Evolutionary conservation across 2,329 filamentous ascomycete species (phyloP).

Genomic region (Drechslerella coelobrocha): DNA sequence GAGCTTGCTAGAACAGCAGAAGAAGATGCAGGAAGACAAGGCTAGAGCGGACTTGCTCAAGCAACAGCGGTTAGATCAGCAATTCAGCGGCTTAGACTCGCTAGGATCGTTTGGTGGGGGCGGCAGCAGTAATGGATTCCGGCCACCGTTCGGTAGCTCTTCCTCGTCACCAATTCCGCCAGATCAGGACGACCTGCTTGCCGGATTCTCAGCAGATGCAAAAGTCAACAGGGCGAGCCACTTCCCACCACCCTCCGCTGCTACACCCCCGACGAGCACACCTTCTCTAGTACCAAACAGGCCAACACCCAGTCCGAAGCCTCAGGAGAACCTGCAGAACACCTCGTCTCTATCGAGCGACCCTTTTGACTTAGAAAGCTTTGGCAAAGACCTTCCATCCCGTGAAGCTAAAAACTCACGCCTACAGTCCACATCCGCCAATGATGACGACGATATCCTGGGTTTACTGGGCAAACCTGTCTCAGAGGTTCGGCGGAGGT

Average conservation of each 20-base stretch:
- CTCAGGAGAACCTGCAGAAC: conserved; percentile 5
- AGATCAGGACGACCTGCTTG: conserved; percentile 69
- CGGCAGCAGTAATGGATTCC: conserved; percentile 60
- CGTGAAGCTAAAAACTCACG: background rate
- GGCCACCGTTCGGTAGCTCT: conserved; percentile 60
- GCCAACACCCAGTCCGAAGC: conserved; percentile 28
- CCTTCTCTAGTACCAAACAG: conserved; percentile 31
- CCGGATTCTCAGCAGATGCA: conserved; percentile 71
- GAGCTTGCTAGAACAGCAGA: conserved; percentile 70
- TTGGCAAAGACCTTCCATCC: conserved; percentile 15
- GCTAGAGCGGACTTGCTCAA: conserved; percentile 72
- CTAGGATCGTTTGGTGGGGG: conserved; percentile 73
- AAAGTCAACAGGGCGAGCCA: conserved; percentile 72
- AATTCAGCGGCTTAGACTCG: conserved; percentile 59
- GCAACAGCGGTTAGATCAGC: conserved; percentile 74
- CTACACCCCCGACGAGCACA: conserved; percentile 58
- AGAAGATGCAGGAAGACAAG: conserved; percentile 76
- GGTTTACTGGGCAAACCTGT: conserved; percentile 71
- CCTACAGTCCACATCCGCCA: conserved; percentile 9
- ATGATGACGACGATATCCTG: conserved; percentile 71
- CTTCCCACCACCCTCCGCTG: conserved; percentile 65
- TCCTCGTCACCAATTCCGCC: conserved; percentile 56
- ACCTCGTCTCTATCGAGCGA: conserved; percentile 21
- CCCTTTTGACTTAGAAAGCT: conserved; percentile 52
- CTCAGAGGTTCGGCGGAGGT: conserved; percentile 63